phyloP scores from a whole-genome alignment of 352 stramenopile species.

The Hyaloperonospora brassicae region DNA sequence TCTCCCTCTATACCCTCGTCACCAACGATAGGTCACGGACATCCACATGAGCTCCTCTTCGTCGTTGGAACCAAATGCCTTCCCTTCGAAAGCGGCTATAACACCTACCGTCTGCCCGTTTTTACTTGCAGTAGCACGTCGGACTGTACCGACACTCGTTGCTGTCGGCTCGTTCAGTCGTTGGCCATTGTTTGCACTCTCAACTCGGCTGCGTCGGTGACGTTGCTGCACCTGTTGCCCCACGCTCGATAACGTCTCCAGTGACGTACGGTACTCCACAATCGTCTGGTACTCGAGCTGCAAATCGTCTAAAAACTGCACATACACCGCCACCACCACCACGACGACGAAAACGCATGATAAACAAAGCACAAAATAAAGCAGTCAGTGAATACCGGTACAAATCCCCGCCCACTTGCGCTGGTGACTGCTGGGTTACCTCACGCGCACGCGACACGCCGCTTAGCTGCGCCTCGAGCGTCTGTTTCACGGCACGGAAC shows the following conservation, averaged over 20 bases:
- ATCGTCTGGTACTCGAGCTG: constrained; percentile 43
- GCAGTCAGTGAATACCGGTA: not conserved
- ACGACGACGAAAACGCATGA: not conserved
- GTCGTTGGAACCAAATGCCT: too few relatives aligned
- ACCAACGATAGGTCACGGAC: too few relatives aligned
- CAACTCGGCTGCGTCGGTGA: constrained; percentile 16
- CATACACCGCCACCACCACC: not conserved
- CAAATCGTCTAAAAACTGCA: constrained; percentile 37
- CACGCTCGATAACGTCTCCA: constrained; percentile 29
- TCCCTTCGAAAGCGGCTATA: too few relatives aligned
- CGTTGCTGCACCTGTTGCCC: constrained; percentile 23
- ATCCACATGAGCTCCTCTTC: too few relatives aligned
- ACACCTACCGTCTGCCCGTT: constrained; percentile 3
- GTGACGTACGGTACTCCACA: constrained; percentile 36
- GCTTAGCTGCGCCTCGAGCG: constrained; percentile 29
- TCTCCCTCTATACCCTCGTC: too few relatives aligned
- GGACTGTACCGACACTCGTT: not conserved
- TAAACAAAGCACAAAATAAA: not conserved
- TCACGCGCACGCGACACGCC: constrained; percentile 24
- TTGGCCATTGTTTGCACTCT: constrained; percentile 8
- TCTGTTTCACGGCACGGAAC: constrained; percentile 30
- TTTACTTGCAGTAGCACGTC: not conserved
- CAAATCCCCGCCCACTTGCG: too few relatives aligned
- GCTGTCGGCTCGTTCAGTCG: constrained; percentile 17
- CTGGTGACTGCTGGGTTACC: constrained; percentile 10